phyloP scores from a whole-genome alignment of 345 rosid species.

The Physaria fendleri region DNA sequence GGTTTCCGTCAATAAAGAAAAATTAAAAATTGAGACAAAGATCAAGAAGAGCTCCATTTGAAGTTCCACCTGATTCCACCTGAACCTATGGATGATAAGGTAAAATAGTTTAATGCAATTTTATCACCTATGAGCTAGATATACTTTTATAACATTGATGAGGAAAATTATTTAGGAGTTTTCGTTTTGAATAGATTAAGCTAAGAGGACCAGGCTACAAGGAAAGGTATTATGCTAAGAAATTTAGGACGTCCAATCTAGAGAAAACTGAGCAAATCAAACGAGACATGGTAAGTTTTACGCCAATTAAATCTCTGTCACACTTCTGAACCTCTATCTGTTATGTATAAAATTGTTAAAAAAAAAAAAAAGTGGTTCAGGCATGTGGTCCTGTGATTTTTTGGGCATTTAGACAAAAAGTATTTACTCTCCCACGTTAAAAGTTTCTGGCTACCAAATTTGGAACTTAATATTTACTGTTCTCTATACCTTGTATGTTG shows the following conservation, averaged over 20 bases:
- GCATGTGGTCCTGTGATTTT: not conserved
- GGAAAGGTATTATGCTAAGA: slow-evolving; percentile 87
- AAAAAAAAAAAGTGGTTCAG: not conserved
- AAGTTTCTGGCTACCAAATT: not conserved
- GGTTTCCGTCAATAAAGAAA: slow-evolving; percentile 56
- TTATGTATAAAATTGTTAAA: not conserved
- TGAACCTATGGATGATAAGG: slow-evolving; percentile 43
- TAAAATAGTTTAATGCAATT: slow-evolving; percentile 18
- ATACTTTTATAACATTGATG: not conserved
- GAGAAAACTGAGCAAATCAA: slow-evolving; percentile 59
- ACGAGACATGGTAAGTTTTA: slow-evolving; percentile 63
- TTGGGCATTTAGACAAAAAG: too few species aligned
- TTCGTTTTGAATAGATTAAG: slow-evolving; percentile 48
- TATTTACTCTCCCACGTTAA: not conserved
- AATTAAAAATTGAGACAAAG: slow-evolving; percentile 67
- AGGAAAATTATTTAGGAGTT: not conserved
- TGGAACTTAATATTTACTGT: not conserved
- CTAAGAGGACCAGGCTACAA: slow-evolving; percentile 95
- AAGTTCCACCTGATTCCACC: slow-evolving; percentile 47
- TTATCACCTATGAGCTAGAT: not conserved
- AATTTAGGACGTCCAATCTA: slow-evolving; percentile 52
- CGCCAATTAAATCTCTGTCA: not conserved
- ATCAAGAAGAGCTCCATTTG: slow-evolving; percentile 68
- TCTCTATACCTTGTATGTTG: not conserved
- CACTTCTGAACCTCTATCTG: not conserved